Evolutionary conservation across 2,329 filamentous ascomycete species (phyloP), one percentile per base, ranked within the genome.

Genomic region (Escovopsis weberi): DNA sequence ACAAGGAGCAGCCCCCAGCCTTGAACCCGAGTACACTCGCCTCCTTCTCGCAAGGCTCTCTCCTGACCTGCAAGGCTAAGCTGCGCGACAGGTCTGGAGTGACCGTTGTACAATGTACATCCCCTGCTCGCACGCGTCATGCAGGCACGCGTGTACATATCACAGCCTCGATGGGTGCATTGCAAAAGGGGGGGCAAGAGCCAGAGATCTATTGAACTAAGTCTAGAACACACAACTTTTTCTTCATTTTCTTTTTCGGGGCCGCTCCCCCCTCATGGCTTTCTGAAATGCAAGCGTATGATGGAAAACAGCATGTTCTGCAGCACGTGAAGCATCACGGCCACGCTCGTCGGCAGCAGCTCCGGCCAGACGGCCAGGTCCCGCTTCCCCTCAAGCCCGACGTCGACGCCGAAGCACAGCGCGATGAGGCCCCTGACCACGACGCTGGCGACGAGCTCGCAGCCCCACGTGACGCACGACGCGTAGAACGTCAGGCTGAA

Each of bases 251-350:
- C 15, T 15, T 15, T 15, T 15, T 15, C 6, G n/a, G 36, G n/a
- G n/a, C 8, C 12, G 9, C 19, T 34, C 23, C n/a, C 15, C 2
- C 33, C 32, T 12, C 19, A 35, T 19, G 26, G 9, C 26, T 9
- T 35, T 15, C 45, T 65, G 51, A 82, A 82, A 48, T 74, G 70
- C 53, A 82, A 60, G 48, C 78, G 69, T 33, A 81, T 73, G 52
- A 82, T 82, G 38, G 75, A 78, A 60, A 82, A 82, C 43, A 82
- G 59, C 78, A 82, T 82, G 56, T 82, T 82, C 61, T 82, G 78
- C 59, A 82, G 55, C 40, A 82, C 78, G 52, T 82, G 78, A 55
- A 82, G 62, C 63, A 75, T 76, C 19, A 81, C 78, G 19, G 74
- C 75, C 18, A 79, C 73, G 43, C 74, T 74, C 3, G 78, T 80